Conservation (phyloP, 805 yeast species). For the Spathaspora gorwiae region DNA sequence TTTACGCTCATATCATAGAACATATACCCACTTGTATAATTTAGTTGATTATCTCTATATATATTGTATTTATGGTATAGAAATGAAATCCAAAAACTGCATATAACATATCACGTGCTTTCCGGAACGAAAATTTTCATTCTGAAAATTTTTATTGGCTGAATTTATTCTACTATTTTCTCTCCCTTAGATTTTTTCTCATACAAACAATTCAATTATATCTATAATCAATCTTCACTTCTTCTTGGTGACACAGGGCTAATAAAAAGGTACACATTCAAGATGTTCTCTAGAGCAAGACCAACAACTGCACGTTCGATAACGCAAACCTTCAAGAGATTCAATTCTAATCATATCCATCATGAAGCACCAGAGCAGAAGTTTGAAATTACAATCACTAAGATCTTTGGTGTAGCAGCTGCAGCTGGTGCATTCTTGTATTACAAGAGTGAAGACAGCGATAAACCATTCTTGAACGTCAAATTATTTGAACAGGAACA, state of each 20-base stretch:
- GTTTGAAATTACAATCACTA: conserved; percentile 35
- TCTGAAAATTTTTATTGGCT: conserved; percentile 1
- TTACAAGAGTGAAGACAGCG: conserved; percentile 26
- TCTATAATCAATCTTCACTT: background rate
- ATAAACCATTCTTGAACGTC: conserved; percentile 35
- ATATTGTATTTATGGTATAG: too few relatives aligned
- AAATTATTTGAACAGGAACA: conserved; percentile 31
- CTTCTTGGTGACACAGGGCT: background rate
- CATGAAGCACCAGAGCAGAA: conserved; percentile 14
- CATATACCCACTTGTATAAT: too few relatives aligned
- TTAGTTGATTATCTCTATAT: too few relatives aligned
- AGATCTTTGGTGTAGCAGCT: conserved; percentile 39
- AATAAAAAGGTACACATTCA: background rate
- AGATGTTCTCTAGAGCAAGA: conserved; percentile 11
- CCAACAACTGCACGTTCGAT: conserved; percentile 3
- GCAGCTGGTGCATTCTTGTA: conserved; percentile 33
- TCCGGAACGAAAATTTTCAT: background rate
- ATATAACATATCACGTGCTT: background rate
- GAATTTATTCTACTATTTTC: background rate
- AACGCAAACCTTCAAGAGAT: conserved; percentile 14
- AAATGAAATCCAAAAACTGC: background rate
- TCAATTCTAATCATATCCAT: conserved; percentile 14
- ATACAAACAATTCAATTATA: too few relatives aligned
- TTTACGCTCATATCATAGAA: too few relatives aligned
- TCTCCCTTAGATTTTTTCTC: background rate